Conservation (phyloP, 1,139 yeast species). For the Candida mesenterica region DNA sequence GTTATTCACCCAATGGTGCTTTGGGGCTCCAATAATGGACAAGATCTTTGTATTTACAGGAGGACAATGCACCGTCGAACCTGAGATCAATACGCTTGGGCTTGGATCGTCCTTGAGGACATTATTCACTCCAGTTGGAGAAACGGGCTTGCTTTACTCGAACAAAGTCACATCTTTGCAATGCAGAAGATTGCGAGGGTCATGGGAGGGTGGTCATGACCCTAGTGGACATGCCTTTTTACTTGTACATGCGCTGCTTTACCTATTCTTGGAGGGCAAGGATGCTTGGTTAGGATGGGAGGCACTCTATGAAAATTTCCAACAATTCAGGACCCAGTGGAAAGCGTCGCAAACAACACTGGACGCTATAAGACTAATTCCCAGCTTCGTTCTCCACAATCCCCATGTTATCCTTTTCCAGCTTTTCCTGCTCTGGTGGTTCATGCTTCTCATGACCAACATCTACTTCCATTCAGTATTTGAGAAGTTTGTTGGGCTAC, state of each 20-base stretch:
- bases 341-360: neutral
- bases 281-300: conserved; percentile 35
- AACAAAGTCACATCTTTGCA: conserved; percentile 39
- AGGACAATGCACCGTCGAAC: conserved; percentile 56
- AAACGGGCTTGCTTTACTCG: conserved; percentile 1
- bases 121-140: neutral
- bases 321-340: neutral
- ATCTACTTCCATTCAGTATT: conserved; percentile 77
- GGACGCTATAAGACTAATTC: neutral
- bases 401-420: conserved; percentile 46
- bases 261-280: conserved; percentile 64
- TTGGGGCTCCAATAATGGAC: conserved; percentile 90
- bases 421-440: conserved; percentile 68
- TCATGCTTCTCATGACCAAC: conserved; percentile 85
- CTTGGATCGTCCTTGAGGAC: neutral
- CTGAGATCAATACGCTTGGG: conserved; percentile 1
- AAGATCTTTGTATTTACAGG: conserved; percentile 76
- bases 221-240: conserved; percentile 93
- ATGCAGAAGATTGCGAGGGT: conserved; percentile 65
- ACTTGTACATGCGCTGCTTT: conserved; percentile 67
- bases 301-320: conserved; percentile 1
- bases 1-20: conserved; percentile 84
- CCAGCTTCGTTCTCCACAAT: conserved; percentile 22
- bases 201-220: conserved; percentile 93
- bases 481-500: conserved; percentile 69